These are phyloP conservation scores for Komagataella pastoris DNA, from an alignment of 805 yeast species.

Conservation along the genomic window DNA sequence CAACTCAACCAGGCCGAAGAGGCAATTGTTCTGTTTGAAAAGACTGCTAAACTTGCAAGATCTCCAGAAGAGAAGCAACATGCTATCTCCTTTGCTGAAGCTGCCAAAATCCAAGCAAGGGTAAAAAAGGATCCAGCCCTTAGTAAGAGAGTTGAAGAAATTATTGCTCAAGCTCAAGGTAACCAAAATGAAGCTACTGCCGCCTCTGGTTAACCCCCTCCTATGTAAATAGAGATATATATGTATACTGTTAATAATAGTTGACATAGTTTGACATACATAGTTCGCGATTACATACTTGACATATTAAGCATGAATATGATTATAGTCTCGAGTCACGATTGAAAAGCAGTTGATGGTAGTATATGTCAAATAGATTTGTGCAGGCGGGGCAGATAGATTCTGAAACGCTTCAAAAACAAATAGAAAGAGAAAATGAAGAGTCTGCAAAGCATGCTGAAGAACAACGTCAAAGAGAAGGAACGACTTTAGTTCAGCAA, in stretches of 20 bases:
- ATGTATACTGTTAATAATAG: not conserved
- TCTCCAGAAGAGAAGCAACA: conserved; percentile 77
- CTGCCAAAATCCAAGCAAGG: conserved; percentile 78
- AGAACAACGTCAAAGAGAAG: conserved; percentile 1
- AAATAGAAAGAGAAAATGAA: conserved; percentile 2
- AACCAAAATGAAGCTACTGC: not conserved
- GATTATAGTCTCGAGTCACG: too few relatives aligned
- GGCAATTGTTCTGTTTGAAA: conserved; percentile 73
- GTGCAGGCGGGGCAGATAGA: conserved; percentile 4
- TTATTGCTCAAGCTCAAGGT: conserved; percentile 16
- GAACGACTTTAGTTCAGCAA: conserved; percentile 4
- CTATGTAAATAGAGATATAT: not conserved
- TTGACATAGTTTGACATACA: not conserved
- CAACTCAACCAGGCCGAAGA: conserved; percentile 74
- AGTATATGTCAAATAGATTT: conserved; percentile 2
- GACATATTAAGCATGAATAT: not conserved
- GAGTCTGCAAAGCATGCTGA: conserved; percentile 1
- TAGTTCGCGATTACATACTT: not conserved
- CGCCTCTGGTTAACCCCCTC: not conserved
- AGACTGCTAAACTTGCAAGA: conserved; percentile 73
- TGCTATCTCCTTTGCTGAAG: conserved; percentile 85
- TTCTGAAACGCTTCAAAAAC: conserved; percentile 1
- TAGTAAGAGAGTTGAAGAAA: conserved; percentile 48
- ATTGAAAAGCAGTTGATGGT: not conserved
- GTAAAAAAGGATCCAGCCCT: conserved; percentile 59